phyloP scores from a whole-genome alignment of 192 early-diverging fungal species.

The Backusella sp. region DNA sequence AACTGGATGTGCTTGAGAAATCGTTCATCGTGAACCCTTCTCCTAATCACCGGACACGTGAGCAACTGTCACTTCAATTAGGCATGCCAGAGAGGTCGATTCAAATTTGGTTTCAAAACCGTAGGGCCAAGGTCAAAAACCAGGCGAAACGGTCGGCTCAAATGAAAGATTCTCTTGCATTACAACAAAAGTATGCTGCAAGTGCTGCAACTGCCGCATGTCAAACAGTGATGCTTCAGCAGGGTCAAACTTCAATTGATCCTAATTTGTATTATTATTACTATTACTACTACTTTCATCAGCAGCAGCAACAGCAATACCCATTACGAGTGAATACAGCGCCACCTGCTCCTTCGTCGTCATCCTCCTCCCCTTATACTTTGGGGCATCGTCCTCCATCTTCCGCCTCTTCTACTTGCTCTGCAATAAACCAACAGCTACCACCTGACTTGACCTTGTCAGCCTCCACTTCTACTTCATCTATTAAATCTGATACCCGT shows the following conservation, averaged over 20 bases:
- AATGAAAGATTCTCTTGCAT: constrained; percentile 15
- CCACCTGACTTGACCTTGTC: constrained; percentile 7
- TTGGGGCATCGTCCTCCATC: constrained; percentile 8
- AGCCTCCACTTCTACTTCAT: constrained; percentile 12
- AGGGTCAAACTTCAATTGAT: constrained; percentile 15
- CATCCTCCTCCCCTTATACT: background rate
- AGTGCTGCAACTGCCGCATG: constrained; percentile 27
- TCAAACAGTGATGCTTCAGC: constrained; percentile 18
- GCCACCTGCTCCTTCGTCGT: background rate
- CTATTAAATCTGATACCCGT: constrained; percentile 7
- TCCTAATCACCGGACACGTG: constrained; percentile 65
- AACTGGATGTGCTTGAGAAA: constrained; percentile 63
- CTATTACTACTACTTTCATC: constrained; percentile 35
- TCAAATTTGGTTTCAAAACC: constrained; percentile 88
- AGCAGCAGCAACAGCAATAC: constrained; percentile 24
- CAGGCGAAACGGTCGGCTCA: constrained; percentile 33
- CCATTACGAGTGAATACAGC: background rate
- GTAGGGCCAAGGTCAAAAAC: constrained; percentile 75
- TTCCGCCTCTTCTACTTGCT: background rate
- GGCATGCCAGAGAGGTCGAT: constrained; percentile 74
- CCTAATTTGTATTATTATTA: constrained; percentile 34
- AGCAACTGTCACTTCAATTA: constrained; percentile 61
- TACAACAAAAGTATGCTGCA: constrained; percentile 24
- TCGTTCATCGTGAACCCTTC: constrained; percentile 68
- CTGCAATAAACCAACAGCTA: background rate